phyloP scores from a whole-genome alignment of 805 yeast species.

The Cyberlindnera bimundalis region DNA sequence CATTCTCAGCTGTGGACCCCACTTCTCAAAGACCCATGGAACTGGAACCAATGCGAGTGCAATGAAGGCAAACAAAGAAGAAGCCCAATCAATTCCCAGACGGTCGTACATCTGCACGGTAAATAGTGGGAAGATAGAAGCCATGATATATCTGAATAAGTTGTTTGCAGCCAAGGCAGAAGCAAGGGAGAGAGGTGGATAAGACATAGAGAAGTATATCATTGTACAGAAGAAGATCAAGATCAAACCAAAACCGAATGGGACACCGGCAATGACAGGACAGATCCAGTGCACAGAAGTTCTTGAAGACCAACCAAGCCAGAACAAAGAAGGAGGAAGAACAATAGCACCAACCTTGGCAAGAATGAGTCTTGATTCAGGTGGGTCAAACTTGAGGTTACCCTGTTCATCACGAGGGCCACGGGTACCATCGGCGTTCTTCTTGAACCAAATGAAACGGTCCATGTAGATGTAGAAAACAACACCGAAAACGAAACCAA shows the following conservation, averaged over 20 bases:
- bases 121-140: slow-evolving; percentile 81
- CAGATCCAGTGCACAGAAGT: slow-evolving; percentile 67
- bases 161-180: slow-evolving; percentile 91
- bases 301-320: slow-evolving; percentile 80
- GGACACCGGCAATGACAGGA: slow-evolving; percentile 72
- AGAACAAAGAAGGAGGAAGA: slow-evolving; percentile 66
- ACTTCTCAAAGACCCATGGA: slow-evolving; percentile 63
- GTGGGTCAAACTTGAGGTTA: slow-evolving; percentile 49
- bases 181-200: slow-evolving; percentile 75
- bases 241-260: slow-evolving; percentile 73
- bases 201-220: slow-evolving; percentile 65
- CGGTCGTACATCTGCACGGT: slow-evolving; percentile 78
- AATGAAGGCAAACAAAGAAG: slow-evolving; percentile 60
- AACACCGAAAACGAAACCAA: slow-evolving; percentile 61
- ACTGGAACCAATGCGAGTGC: slow-evolving; percentile 69
- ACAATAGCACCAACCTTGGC: slow-evolving; percentile 66
- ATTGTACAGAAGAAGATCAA: slow-evolving; percentile 68
- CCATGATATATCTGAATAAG: slow-evolving; percentile 67
- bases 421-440: slow-evolving; percentile 60
- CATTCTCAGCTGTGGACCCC: slow-evolving; percentile 56
- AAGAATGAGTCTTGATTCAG: slow-evolving; percentile 57
- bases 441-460: slow-evolving; percentile 46
- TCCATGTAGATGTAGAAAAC: slow-evolving; percentile 48
- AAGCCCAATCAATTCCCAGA: slow-evolving; percentile 77
- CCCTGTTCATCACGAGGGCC: slow-evolving; percentile 48